These are phyloP conservation scores for Aspergillus taichungensis DNA, from an alignment of 495 filamentous ascomycete species.

Conservation along the genomic window DNA sequence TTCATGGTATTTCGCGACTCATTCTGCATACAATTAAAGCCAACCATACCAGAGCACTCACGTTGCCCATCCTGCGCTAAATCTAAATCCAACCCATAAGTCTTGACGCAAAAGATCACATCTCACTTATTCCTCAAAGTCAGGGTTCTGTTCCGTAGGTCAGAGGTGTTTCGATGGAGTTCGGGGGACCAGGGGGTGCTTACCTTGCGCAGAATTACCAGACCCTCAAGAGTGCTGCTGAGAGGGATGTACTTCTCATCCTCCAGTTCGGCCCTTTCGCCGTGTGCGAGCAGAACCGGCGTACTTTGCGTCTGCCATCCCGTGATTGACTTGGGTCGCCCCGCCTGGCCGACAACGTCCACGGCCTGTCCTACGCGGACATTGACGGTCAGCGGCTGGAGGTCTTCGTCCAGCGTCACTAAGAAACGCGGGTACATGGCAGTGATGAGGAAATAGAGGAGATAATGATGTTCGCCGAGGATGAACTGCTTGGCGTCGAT, in stretches of 20 bases:
- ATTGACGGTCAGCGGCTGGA: constrained; percentile 90
- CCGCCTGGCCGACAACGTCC: constrained; percentile 95
- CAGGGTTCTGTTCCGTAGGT: constrained; percentile 36
- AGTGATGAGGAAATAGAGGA: constrained; percentile 96
- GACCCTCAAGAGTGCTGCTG: constrained; percentile 82
- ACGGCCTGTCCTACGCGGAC: constrained; percentile 97
- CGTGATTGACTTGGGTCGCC: constrained; percentile 96
- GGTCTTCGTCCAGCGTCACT: constrained; percentile 87
- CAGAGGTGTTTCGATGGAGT: constrained; percentile 16
- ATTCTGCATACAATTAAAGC: constrained; percentile 35
- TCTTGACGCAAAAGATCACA: constrained; percentile 13
- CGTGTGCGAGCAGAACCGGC: constrained; percentile 83
- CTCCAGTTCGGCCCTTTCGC: constrained; percentile 92
- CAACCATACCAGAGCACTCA: constrained; percentile 20
- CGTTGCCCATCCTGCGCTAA: constrained; percentile 10
- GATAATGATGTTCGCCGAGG: constrained; percentile 78
- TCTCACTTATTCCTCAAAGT: constrained; percentile 39
- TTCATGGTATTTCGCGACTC: constrained; percentile 29
- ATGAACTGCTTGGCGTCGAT: constrained; percentile 95
- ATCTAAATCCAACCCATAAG: constrained; percentile 10
- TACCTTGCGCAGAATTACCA: constrained; percentile 97
- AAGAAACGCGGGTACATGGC: constrained; percentile 96
- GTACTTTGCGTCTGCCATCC: constrained; percentile 99
- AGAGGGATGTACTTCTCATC: constrained; percentile 94
- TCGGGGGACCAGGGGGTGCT: constrained; percentile 6